Evolutionary conservation across 495 filamentous ascomycete species (phyloP), one percentile per base, ranked within the genome.

Genomic region (Platismatia glauca): DNA sequence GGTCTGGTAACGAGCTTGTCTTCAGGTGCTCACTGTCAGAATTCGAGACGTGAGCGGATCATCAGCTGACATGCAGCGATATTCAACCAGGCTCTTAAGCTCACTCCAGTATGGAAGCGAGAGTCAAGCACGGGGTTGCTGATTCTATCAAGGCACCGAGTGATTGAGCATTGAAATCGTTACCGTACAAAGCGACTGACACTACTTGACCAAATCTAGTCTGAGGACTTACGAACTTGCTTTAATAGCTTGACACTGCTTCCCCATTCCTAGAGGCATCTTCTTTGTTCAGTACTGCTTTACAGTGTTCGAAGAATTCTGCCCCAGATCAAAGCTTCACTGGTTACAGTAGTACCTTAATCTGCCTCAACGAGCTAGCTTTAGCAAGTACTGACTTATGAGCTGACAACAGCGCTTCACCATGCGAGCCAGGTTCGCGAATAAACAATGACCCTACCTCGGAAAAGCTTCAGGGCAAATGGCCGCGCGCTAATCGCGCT

Each of bases 401-500:
- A 53, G 15, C 20, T 4, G 6, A 53, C 18, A 52, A 31, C 13
- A 52, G 27, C 27, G 48, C 48, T 52, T 31, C 48, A 16, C 48
- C 7, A 53, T 20, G 15, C 15, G 16, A 33, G 16, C 1, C 13
- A 31, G 50, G 27, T n/a, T n/a, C n/a, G n/a, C n/a, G n/a, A n/a
- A n/a, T 33, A 53, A 53, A 53, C 50, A 53, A 33, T 53, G 27
- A 33, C 5, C 16, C 15, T 33, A 5, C 20, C 29, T 53, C 16
- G 50, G 29, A 6, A 31, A 48, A 31, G 48, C 50, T 53, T 20
- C 29, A 53, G 5, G 6, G 13, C 27, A 27, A 50, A 50, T 11
- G 46, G 48, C 48, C 48, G 50, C 29, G 50, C 50, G 50, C 50
- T 53, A 53, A 53, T 53, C 50, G 29, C 50, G 50, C 50, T 53